Base-by-base conservation (phyloP, 2,329 filamentous ascomycete genomes). In the Aspergillus fumigatus region DNA sequence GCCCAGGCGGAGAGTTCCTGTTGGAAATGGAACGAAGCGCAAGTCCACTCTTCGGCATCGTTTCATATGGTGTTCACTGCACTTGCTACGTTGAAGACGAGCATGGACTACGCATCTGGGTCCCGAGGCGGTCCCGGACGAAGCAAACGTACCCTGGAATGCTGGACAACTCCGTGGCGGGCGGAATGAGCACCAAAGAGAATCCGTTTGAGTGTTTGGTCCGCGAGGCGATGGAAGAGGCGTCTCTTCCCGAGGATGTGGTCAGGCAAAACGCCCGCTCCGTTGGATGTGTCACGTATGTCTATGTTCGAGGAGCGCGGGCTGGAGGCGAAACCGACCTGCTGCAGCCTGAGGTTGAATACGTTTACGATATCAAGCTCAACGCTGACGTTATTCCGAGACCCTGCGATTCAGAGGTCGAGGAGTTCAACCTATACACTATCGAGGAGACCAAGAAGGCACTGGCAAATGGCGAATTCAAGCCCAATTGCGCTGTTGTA, bases 111-210 rank as follows among this genome's bases (percentile, higher is more conserved):
- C 87, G 85, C 67, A 80, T 99, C 43, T 97, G 94, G 93, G 84
- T 96, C 1, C 89, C 94, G 3, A 83, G 87, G 48, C 82, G 94
- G 9, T 84, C 92, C 11, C 80, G 79, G 51, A 83, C 79, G 57
- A 99, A 97, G 79, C 85, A 89, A 63, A 97, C 92, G 0, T 99
- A 93, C 69, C 88, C 88, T 0, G 83, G 88, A n/a, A 92, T 97
- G 80, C 80, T 99, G 62, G 94, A 99, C 74, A 99, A 97, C 73
- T 92, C 92, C 1, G 94, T 96, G 6, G 94, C 92, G 0, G 90
- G 90, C 3, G 90, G 91, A 0, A 86, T 97, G 63, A 86, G 88
- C 71, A 89, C 90, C 0, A 88, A 87, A 14, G 92, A 97, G 72
- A 81, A 81, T 23, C 88, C 90, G 0, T 88, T 92, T 50, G 91